Evolutionary conservation across 352 stramenopile species (phyloP).

Genomic region (Globisporangium cylindrosporum): DNA sequence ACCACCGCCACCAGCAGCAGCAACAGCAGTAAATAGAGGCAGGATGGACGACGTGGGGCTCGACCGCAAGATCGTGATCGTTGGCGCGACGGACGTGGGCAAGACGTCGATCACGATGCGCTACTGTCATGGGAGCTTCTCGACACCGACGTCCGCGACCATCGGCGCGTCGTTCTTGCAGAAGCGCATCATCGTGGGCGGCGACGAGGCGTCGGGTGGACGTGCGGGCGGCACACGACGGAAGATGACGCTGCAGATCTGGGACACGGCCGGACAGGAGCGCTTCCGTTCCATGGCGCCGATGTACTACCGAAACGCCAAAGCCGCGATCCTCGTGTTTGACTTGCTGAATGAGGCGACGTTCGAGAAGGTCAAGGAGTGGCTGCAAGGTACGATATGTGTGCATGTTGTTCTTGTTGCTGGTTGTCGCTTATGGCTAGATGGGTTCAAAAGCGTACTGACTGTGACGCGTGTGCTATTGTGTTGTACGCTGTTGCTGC

Average conservation of each 20-base stretch:
- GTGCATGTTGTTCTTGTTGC: neutral
- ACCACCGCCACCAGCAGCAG: neutral
- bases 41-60: constrained; percentile 83
- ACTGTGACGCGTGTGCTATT: neutral
- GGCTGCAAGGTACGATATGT: constrained; percentile 57
- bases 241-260: constrained; percentile 89
- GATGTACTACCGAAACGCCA: constrained; percentile 90
- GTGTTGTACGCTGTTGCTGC: constrained; percentile 4
- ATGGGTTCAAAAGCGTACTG: neutral
- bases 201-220: constrained; percentile 21
- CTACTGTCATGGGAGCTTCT: constrained; percentile 86
- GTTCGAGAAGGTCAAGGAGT: constrained; percentile 88
- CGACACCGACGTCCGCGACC: constrained; percentile 78
- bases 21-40: neutral
- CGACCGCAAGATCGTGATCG: constrained; percentile 88
- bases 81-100: constrained; percentile 85
- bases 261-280: constrained; percentile 78
- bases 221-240: constrained; percentile 28
- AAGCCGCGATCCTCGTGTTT: constrained; percentile 86
- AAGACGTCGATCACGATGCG: constrained; percentile 89
- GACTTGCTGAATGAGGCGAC: constrained; percentile 72
- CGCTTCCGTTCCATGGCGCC: constrained; percentile 86
- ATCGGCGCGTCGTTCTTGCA: constrained; percentile 87
- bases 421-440: neutral
- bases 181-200: constrained; percentile 75